Conservation (phyloP, 169 alveolate species). For the Cyclospora cayetanensis region DNA sequence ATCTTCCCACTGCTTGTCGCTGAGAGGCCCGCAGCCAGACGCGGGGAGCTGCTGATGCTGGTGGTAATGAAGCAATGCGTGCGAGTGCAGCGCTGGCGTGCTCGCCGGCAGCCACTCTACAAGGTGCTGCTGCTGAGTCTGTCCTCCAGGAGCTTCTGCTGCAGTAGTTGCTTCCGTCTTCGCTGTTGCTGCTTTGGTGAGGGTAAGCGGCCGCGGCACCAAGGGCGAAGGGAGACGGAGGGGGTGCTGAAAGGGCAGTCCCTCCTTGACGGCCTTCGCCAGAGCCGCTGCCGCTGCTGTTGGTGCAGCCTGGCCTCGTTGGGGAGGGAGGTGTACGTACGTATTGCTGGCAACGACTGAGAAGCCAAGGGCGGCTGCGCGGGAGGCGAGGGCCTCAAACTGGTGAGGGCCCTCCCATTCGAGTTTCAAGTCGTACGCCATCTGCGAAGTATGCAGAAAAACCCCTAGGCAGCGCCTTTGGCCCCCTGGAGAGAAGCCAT, state of each 20-base stretch:
- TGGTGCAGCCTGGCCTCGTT: neutral
- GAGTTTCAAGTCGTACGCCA: neutral
- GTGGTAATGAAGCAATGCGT: neutral
- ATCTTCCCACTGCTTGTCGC: neutral
- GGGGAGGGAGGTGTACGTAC: slow-evolving; percentile 25
- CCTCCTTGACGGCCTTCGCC: neutral
- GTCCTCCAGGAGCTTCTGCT: neutral
- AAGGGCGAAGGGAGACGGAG: slow-evolving; percentile 18
- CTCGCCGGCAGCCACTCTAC: neutral
- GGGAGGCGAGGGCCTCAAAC: neutral
- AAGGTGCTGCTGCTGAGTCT: slow-evolving; percentile 18
- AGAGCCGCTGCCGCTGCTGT: neutral
- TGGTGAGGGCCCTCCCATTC: slow-evolving; percentile 4
- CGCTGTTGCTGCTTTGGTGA: neutral
- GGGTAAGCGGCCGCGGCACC: neutral
- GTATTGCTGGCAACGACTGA: slow-evolving; percentile 24
- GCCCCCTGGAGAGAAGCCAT: no score
- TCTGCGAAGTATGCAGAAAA: no score
- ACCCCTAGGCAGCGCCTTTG: no score
- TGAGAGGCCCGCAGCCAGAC: neutral
- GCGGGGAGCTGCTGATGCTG: neutral
- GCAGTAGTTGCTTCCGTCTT: neutral
- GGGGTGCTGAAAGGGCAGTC: slow-evolving; percentile 41
- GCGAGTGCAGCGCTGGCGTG: neutral
- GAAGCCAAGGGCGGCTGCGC: slow-evolving; percentile 1